Evolutionary conservation across 257 asterid species (phyloP).

Genomic region (Gentiana macrophylla): DNA sequence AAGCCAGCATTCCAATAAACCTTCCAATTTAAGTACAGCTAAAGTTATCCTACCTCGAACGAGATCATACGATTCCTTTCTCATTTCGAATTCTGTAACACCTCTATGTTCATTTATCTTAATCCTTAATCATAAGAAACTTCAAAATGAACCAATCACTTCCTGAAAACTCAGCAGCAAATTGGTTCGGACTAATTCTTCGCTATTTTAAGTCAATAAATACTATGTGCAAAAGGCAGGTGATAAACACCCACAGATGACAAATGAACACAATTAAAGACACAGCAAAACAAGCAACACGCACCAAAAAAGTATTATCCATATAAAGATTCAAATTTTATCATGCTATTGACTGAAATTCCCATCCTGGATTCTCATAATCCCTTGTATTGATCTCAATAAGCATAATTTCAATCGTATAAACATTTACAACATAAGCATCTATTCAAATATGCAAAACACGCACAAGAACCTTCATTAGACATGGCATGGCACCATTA

Average conservation of each 20-base stretch:
- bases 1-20: too few relatives aligned
- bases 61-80: too few relatives aligned
- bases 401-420: not conserved
- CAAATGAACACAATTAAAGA: not conserved
- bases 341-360: not conserved
- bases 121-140: not conserved
- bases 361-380: not conserved
- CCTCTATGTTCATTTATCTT: too few relatives aligned
- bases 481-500: conserved; percentile 5
- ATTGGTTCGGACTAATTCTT: not conserved
- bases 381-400: not conserved
- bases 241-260: not conserved
- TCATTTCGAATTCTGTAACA: too few relatives aligned
- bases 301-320: not conserved
- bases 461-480: not conserved
- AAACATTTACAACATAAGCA: conserved; percentile 18
- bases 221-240: too few relatives aligned
- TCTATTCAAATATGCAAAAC: not conserved
- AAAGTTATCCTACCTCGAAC: too few relatives aligned
- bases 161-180: not conserved
- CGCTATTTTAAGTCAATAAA: not conserved
- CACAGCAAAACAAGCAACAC: not conserved
- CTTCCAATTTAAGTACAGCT: too few relatives aligned
- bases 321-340: not conserved
- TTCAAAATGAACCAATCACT: not conserved